Base-by-base conservation (phyloP, 495 filamentous ascomycete species). In the Penicillium angulare region DNA sequence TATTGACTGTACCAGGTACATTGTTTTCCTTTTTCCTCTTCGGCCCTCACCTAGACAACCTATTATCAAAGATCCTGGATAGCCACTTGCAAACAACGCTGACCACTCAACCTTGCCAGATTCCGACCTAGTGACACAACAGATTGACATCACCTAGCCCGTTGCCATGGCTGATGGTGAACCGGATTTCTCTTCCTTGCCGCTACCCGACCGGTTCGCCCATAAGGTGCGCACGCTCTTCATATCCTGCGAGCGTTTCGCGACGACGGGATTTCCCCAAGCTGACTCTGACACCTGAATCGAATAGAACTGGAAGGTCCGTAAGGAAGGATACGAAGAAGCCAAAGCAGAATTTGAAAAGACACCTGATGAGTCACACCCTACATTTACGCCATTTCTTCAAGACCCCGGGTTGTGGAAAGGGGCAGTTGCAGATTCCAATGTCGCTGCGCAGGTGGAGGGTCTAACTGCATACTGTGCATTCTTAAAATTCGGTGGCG, bases 361-460 rank as follows among this genome's bases (percentile, higher is more conserved):
- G 49, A 89, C 91, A 7, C 84, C 87, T 45, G 89, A 93, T 73
- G 93, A 97, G 67, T 81, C 87, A 55, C 86, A 93, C 60, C 86
- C 91, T 8, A 84, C 84, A 7, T 96, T 97, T 52, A 78, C 81
- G 43, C 88, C 89, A 7, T 97, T 97, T 66, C 70, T 91, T 48
- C 84, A 90, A 63, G 92, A 97, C 53, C 79, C 90, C 2, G 74
- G 83, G 23, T 62, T 97, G 54, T 96, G 90, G 92, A 96, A 96
- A 69, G 86, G 85, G 23, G 93, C 91, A 1, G 92, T 91, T 5
- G 84, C 86, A 43, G 93, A 99, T 68, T 97, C 93, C 23, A 97
- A 99, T 63, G 95, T 99, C 45, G 93, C 95, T 7, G 93, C 93
- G 46, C 93, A 99, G 63, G 86, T 92, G 66, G 93, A 99, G 49